Evolutionary conservation across 495 filamentous ascomycete species (phyloP).

Genomic region (Collariella sp.): DNA sequence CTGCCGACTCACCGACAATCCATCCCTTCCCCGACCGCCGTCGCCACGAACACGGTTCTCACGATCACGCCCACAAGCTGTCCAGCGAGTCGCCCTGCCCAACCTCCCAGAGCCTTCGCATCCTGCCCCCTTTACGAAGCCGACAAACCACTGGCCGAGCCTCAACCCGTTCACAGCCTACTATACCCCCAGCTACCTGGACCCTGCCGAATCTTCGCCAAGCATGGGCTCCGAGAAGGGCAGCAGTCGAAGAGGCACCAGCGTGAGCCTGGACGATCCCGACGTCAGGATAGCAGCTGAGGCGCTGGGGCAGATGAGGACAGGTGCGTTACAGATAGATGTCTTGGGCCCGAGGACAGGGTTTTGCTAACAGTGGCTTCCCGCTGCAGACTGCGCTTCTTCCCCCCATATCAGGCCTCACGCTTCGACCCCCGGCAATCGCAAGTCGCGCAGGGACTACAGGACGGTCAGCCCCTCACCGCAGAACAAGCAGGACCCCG

Average conservation of each 20-base stretch:
- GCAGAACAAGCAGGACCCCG: constrained; percentile 35
- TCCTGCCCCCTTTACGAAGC: constrained; percentile 6
- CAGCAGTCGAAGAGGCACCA: constrained; percentile 36
- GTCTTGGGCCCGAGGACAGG: background rate
- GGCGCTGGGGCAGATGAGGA: constrained; percentile 73
- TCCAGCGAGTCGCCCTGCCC: constrained; percentile 10
- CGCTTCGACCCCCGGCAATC: constrained; percentile 8
- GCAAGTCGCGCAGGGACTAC: constrained; percentile 6
- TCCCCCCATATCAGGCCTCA: constrained; percentile 42
- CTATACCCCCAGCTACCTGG: constrained; percentile 38
- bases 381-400: constrained; percentile 42
- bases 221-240: constrained; percentile 29
- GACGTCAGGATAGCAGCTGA: constrained; percentile 75
- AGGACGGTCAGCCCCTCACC: constrained; percentile 20
- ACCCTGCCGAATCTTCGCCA: constrained; percentile 28
- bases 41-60: background rate
- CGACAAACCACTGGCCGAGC: constrained; percentile 42
- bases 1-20: constrained; percentile 4
- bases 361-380: constrained; percentile 9
- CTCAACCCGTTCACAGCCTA: constrained; percentile 47
- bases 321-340: constrained; percentile 51
- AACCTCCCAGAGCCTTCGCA: constrained; percentile 22
- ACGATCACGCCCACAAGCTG: background rate
- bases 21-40: background rate
- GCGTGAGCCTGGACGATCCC: constrained; percentile 72